Base-by-base conservation (phyloP, 2,329 filamentous ascomycete species). In the Penicillium verrucosum region DNA sequence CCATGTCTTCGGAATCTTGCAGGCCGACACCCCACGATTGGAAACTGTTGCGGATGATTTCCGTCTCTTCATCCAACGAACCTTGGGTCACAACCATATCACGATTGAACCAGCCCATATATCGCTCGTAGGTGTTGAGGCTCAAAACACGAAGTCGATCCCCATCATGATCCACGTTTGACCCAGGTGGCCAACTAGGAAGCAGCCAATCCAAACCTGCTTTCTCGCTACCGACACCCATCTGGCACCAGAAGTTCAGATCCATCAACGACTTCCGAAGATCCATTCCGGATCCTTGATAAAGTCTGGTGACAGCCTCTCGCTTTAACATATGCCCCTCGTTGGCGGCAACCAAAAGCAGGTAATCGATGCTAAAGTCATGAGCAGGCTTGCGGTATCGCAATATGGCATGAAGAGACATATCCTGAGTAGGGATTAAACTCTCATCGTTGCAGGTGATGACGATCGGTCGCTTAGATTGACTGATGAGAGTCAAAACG, bases 231-330 rank as follows among this genome's bases (percentile, higher is more conserved):
- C 94, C 95, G 10, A 99, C 85, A 0, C 89, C 91, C 75, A 97
- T 92, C 71, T 99, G 94, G 71, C 95, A 99, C 93, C 93, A 99
- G 70, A 95, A 94, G 70, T 96, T 88, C 29, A 99, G 81, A 59
- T 97, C 92, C 54, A 83, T 86, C 47, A 99, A 85, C 2, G 88
- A 87, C 23, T 88, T 90, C 53, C 94, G 86, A 12, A 99, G 77
- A 70, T 99, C 94, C 29, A 81, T 75, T 2, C 81, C 72, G 51
- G 89, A 88, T 14, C 85, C 84, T 51, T 82, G 79, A 67, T 92
- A 96, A 2, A 99, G 80, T 7, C 83, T 78, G 50, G 82, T 79
- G 0, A 96, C 81, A 0, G 90, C 85, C 27, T 83, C 72, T 40
- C 90, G 83, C 38, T 81, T 75, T 12, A 99, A 77, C 1, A 90